phyloP scores from a whole-genome alignment of 345 rosid genomes.

The Ceriops zippeliana region DNA sequence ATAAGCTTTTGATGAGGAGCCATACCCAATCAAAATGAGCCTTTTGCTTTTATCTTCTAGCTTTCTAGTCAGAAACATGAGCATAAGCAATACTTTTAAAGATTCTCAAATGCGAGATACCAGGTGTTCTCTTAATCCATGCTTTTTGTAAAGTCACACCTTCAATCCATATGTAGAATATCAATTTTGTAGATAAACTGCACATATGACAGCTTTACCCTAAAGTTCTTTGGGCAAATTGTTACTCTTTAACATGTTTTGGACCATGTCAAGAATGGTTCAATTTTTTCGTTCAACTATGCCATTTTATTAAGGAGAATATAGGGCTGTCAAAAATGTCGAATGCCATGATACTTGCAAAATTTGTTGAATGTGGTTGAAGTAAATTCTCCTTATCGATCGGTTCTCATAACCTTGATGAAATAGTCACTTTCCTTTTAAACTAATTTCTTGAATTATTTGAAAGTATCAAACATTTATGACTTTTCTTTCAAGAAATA shows the following conservation, averaged over 20 bases:
- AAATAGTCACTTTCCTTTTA: background rate
- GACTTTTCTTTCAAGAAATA: background rate
- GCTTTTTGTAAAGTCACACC: background rate
- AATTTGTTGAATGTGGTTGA: background rate
- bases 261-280: background rate
- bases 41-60: background rate
- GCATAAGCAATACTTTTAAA: background rate
- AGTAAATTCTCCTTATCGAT: background rate
- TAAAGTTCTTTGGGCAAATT: background rate
- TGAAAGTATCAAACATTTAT: background rate
- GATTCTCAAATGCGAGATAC: background rate
- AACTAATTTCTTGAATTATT: background rate
- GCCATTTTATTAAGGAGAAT: background rate
- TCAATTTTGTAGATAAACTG: background rate
- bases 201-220: background rate
- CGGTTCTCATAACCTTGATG: background rate
- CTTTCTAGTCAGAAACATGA: background rate
- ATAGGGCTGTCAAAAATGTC: background rate
- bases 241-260: background rate
- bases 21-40: background rate
- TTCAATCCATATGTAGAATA: background rate
- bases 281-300: background rate
- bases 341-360: background rate
- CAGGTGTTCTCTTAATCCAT: background rate
- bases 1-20: background rate